Percentiles rank a stretch among this genome's conserved stretches.
These are phyloP conservation scores for Chytriomyces hyalinus DNA, from an alignment of 192 early-diverging fungal genomes.

Conservation along the genomic window DNA sequence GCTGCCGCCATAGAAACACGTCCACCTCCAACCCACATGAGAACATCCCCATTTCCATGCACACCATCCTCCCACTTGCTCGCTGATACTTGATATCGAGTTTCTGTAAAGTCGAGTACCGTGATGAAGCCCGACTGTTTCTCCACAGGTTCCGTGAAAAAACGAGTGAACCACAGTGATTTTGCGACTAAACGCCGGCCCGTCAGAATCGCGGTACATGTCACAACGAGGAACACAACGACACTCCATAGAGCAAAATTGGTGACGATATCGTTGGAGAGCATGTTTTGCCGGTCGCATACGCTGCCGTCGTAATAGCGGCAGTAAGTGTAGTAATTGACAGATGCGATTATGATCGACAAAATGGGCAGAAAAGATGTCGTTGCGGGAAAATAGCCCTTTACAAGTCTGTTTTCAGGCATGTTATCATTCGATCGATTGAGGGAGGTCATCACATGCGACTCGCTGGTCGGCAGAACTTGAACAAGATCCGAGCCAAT, in stretches of 20 bases:
- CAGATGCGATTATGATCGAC: constrained; percentile 7
- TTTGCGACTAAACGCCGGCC: not conserved
- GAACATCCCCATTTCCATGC: not conserved
- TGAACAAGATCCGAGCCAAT: not conserved
- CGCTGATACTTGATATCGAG: constrained; percentile 6
- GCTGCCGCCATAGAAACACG: no score
- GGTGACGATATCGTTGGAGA: not conserved
- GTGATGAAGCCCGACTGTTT: not conserved
- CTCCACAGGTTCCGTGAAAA: not conserved
- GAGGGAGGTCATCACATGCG: not conserved
- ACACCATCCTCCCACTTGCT: not conserved
- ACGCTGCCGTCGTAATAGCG: constrained; percentile 16
- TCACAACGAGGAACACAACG: not conserved
- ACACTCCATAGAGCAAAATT: constrained; percentile 20
- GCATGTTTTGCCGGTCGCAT: not conserved
- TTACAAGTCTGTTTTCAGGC: not conserved
- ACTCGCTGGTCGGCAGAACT: not conserved
- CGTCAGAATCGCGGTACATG: not conserved
- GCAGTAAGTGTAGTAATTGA: constrained; percentile 33
- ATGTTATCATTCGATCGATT: not conserved
- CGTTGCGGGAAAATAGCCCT: not conserved
- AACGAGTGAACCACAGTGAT: not conserved
- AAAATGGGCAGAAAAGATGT: not conserved
- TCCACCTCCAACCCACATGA: no score
- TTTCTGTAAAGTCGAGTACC: constrained; percentile 6